A percentile compares a stretch with the other conserved stretches of the same genome.
Evolutionary conservation across 805 yeast species (phyloP).

Genomic region (Cyberlindnera veronae): DNA sequence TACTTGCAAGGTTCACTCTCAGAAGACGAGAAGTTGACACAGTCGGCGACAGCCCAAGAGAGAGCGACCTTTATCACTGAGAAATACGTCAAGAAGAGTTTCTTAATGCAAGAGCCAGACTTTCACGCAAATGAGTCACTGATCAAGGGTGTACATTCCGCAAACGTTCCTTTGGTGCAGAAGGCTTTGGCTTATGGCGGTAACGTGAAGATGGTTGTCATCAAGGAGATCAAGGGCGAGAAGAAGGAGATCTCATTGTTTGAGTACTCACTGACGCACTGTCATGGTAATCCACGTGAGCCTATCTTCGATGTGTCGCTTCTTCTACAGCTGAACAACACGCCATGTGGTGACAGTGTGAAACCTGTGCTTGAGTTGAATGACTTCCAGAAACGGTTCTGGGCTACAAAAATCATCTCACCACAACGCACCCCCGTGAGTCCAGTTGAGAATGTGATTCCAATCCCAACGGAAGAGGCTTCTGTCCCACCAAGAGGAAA

Average conservation of each 20-base stretch:
- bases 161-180: conserved; percentile 43
- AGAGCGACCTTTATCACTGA: conserved; percentile 57
- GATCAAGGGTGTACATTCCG: conserved; percentile 50
- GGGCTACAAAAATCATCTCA: conserved; percentile 40
- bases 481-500: neutral
- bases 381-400: conserved; percentile 48
- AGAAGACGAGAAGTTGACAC: conserved; percentile 26
- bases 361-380: conserved; percentile 36
- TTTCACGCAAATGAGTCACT: conserved; percentile 34
- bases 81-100: conserved; percentile 61
- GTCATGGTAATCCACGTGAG: conserved; percentile 25
- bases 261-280: conserved; percentile 54
- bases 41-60: conserved; percentile 39
- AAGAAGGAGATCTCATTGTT: conserved; percentile 32
- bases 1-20: conserved; percentile 51
- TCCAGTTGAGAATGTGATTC: neutral
- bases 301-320: conserved; percentile 52
- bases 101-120: conserved; percentile 24
- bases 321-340: conserved; percentile 54
- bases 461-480: neutral
- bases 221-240: conserved; percentile 23
- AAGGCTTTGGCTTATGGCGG: conserved; percentile 46
- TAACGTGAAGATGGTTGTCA: conserved; percentile 40
- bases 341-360: conserved; percentile 38
- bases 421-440: conserved; percentile 16